Base-by-base conservation (phyloP, 2,329 filamentous ascomycete genomes). In the Helicocarpus griseus region DNA sequence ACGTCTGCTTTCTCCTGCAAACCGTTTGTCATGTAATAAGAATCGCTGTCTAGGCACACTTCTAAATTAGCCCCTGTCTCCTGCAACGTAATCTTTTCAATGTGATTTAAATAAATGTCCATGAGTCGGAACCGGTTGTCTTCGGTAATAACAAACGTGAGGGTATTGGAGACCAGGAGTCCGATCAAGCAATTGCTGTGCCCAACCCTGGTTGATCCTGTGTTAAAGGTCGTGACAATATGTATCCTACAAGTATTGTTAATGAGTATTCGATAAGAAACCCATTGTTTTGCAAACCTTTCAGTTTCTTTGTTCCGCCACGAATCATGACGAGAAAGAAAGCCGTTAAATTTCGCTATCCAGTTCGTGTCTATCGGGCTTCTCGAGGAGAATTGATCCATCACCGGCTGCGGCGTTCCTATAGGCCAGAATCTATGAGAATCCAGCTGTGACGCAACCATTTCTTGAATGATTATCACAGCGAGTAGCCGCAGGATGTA, bases 401-500 rank as follows among this genome's bases (percentile, higher is more conserved):
- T 24, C 7, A 33, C 11, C 8, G 19, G 6, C 19, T 41, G 35
- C 5, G 28, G 21, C 11, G 21, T 48, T n/a, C 26, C 54, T 5
- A 45, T 24, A 19, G 52, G 33, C 55, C 53, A 56, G 31, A 55
- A 40, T 5, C 28, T 24, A 5, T 51, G n/a, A 3, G 33, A 24
- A 28, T 52, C 53, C 5, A 47, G 43, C 4, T 50, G 40, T 3
- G 45, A 44, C 5, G n/a, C 13, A 19, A 48, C 33, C 14, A 64
- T 46, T 5, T 45, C 40, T 41, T 53, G 54, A 24, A 63, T 54
- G 13, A 63, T 56, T 29, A 40, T n/a, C n/a, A 31, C 54, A 24
- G 63, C 57, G 28, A 61, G 50, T 17, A 63, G 52, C 19, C 53
- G 53, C n/a, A 62, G 24, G 17, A 52, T 35, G 8, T 41, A 39